Conservation (phyloP, 2,329 filamentous ascomycete species). For the Fusarium sp. region DNA sequence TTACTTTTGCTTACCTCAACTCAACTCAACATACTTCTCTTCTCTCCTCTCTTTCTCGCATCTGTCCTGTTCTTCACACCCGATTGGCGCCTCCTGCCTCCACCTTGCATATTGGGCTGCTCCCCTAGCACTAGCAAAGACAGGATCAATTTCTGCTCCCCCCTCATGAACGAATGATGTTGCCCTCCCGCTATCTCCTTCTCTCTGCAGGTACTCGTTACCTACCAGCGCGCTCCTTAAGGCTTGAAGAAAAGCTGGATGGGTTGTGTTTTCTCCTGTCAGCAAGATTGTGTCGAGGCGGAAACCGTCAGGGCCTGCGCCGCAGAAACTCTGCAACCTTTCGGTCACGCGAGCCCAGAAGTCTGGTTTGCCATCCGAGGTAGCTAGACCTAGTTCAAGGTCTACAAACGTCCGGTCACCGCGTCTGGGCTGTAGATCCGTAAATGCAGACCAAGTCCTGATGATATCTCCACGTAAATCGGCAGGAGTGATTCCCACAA, state of each 20-base stretch:
- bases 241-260: background rate
- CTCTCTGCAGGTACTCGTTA: background rate
- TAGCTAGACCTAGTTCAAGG: background rate
- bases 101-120: background rate
- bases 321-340: background rate
- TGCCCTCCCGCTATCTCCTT: accelerated
- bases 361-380: accelerated
- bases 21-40: background rate
- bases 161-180: accelerated
- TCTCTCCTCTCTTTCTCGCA: background rate
- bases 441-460: background rate
- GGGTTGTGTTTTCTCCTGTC: slow-evolving; percentile 6
- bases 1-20: background rate
- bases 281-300: background rate
- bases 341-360: background rate
- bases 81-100: background rate
- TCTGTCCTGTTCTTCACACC: background rate
- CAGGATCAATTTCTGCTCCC: background rate
- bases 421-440: background rate
- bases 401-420: background rate
- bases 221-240: background rate
- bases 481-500: background rate
- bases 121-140: background rate
- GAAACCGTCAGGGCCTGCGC: background rate
- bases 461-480: slow-evolving; percentile 7